Evolutionary conservation across 495 filamentous ascomycete species (phyloP).

Genomic region (Hypoxylon fragiforme): DNA sequence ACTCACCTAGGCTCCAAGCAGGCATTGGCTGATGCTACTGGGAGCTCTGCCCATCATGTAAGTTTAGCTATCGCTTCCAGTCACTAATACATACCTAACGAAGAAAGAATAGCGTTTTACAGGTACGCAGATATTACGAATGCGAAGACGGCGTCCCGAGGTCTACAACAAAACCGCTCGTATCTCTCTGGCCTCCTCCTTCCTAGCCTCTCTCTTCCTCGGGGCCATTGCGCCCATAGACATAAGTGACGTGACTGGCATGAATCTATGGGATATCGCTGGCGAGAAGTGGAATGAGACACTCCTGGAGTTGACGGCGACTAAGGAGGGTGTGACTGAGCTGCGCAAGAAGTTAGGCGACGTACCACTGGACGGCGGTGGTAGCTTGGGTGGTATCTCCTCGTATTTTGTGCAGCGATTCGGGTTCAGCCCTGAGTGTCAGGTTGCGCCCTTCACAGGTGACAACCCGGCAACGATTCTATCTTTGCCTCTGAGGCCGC

Average conservation of each 20-base stretch:
- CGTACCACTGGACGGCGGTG: slow-evolving; percentile 78
- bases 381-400: slow-evolving; percentile 71
- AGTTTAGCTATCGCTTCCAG: slow-evolving; percentile 39
- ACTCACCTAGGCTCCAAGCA: slow-evolving; percentile 64
- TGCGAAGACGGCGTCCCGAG: slow-evolving; percentile 74
- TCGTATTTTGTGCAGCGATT: slow-evolving; percentile 77
- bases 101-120: slow-evolving; percentile 77
- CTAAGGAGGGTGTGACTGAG: slow-evolving; percentile 62
- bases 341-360: slow-evolving; percentile 78
- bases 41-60: slow-evolving; percentile 93
- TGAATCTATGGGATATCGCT: slow-evolving; percentile 94
- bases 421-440: slow-evolving; percentile 74
- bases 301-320: slow-evolving; percentile 74
- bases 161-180: slow-evolving; percentile 79
- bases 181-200: slow-evolving; percentile 93
- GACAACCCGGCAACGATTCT: slow-evolving; percentile 97
- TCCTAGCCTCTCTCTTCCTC: slow-evolving; percentile 88
- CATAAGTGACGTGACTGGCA: slow-evolving; percentile 92
- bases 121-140: slow-evolving; percentile 92
- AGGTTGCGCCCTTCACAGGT: slow-evolving; percentile 83
- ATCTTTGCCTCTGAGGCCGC: slow-evolving; percentile 77
- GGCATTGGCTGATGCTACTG: slow-evolving; percentile 74
- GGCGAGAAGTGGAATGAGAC: slow-evolving; percentile 70
- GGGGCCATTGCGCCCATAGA: slow-evolving; percentile 86
- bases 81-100: slow-evolving; percentile 16